phyloP scores from a whole-genome alignment of 2,329 filamentous ascomycete species.

The Fusarium pseudonygamai region DNA sequence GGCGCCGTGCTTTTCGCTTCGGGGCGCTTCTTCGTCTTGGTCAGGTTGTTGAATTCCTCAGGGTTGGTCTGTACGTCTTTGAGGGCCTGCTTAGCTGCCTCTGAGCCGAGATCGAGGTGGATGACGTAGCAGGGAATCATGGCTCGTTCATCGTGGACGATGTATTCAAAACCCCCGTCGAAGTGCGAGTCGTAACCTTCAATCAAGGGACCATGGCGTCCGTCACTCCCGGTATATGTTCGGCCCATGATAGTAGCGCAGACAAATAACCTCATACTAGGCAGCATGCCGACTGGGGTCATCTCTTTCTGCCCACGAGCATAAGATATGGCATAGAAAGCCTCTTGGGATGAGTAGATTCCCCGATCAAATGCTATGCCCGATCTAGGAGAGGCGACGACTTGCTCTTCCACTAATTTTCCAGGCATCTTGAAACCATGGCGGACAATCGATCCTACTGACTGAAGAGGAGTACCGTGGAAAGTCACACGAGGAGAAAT shows the following conservation, averaged over 20 bases:
- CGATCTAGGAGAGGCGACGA: conserved; percentile 26
- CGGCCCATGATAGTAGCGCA: conserved; percentile 59
- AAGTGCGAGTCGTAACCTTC: conserved; percentile 51
- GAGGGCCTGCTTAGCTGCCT: conserved; percentile 43
- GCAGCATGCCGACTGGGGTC: conserved; percentile 46
- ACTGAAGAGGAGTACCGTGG: conserved; percentile 50
- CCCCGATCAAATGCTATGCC: conserved; percentile 53
- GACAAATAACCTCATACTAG: conserved; percentile 54
- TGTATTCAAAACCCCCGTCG: conserved; percentile 51
- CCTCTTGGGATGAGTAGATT: conserved; percentile 56
- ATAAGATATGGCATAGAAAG: conserved; percentile 52
- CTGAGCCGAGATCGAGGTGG: conserved; percentile 53
- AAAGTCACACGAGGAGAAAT: conserved; percentile 50
- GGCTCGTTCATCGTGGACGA: conserved; percentile 54
- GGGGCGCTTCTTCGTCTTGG: not conserved
- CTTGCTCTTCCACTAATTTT: conserved; percentile 28
- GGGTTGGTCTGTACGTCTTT: conserved; percentile 18
- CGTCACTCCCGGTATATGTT: conserved; percentile 12
- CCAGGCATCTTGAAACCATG: conserved; percentile 54
- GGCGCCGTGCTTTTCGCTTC: conserved; percentile 29
- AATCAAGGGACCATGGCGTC: conserved; percentile 34
- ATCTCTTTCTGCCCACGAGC: conserved; percentile 41
- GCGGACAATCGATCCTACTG: conserved; percentile 54
- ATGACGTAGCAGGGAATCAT: conserved; percentile 58
- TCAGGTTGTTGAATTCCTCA: not conserved